Evolutionary conservation across 495 filamentous ascomycete genomes (phyloP).

Genomic region (Aspergillus asperescens): DNA sequence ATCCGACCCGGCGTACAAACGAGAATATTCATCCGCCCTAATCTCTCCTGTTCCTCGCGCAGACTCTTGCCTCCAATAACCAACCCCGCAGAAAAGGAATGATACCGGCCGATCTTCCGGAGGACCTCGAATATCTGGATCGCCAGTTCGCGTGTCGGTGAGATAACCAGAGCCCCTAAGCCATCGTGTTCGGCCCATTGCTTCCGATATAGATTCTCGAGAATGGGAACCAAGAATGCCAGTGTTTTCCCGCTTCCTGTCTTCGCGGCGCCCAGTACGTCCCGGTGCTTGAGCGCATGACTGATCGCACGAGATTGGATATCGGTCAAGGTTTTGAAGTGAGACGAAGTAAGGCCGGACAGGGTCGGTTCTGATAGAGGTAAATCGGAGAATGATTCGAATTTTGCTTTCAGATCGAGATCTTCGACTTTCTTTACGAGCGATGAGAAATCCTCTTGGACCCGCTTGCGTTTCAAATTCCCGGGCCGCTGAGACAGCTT

Average conservation of each 20-base stretch:
- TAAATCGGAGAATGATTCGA: slow-evolving; percentile 64
- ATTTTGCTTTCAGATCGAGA: slow-evolving; percentile 45
- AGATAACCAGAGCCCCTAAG: slow-evolving; percentile 85
- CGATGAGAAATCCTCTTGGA: slow-evolving; percentile 39
- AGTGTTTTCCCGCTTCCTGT: slow-evolving; percentile 96
- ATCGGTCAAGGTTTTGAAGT: slow-evolving; percentile 86
- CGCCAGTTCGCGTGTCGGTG: slow-evolving; percentile 89
- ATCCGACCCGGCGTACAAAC: slow-evolving; percentile 95
- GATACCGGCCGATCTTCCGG: slow-evolving; percentile 81
- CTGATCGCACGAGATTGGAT: slow-evolving; percentile 86
- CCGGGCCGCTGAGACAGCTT: slow-evolving; percentile 26
- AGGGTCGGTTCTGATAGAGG: slow-evolving; percentile 83
- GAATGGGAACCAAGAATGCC: slow-evolving; percentile 83
- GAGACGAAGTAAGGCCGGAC: slow-evolving; percentile 72
- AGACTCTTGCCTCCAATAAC: slow-evolving; percentile 93
- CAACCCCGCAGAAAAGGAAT: slow-evolving; percentile 87
- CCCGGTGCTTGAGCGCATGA: slow-evolving; percentile 75
- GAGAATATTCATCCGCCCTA: slow-evolving; percentile 94
- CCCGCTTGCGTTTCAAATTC: slow-evolving; percentile 60
- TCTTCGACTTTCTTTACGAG: slow-evolving; percentile 47
- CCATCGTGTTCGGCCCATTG: slow-evolving; percentile 91
- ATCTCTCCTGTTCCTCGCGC: slow-evolving; percentile 77
- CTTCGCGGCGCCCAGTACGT: slow-evolving; percentile 93
- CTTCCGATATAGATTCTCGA: slow-evolving; percentile 89
- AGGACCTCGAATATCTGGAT: slow-evolving; percentile 97